Evolutionary conservation across 2,329 filamentous ascomycete species (phyloP), one percentile per base, ranked within the genome.

Genomic region (Arthrobotrys pseudoclavata): DNA sequence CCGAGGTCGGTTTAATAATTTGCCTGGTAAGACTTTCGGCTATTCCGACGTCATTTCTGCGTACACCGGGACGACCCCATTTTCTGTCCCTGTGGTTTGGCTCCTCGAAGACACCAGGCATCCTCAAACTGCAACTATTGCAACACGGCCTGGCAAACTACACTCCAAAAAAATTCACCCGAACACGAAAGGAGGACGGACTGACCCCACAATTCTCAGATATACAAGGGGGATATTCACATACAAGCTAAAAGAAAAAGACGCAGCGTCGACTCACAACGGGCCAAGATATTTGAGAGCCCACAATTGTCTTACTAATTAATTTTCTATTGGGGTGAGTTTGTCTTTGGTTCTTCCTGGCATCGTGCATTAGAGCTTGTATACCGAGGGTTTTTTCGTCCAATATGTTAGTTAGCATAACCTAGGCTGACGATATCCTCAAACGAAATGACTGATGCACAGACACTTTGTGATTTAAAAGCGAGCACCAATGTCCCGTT

Each of bases 1-100:
- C 67, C 74, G 67, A 70, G 74, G 74, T 71, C 74, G 74, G 74
- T 60, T 69, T 60, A 77, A 71, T 77, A 77, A 70, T 71, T 67
- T 60, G 9, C n/a, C 42, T 64, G 50, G n/a, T 67, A 61, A 70
- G 50, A 64, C 67, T 29, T 45, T 70, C 67, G 74, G 74, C 37
- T 77, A 66, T 77, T 63, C 61, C 74, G 67, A 77, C 74, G 74
- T 77, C 74, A 77, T 77, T 66, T 61, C 60, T 70, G 66, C 66
- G 50, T 48, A 47, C 40, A 12, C 45, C 60, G 13, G 67, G 60
- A 34, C n/a, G 63, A 48, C 67, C 74, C 74, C 74, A 71, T 60
- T 42, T 24, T 29, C 26, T 20, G 18, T 57, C 29, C 52, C 52
- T 29, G 52, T 70, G 62, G 60, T 67, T 76, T 76, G 72, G 69